Evolutionary conservation across 371 early-diverging fungal species (phyloP), one percentile per base, ranked within the genome.

Genomic region (Rhizopus delemar): DNA sequence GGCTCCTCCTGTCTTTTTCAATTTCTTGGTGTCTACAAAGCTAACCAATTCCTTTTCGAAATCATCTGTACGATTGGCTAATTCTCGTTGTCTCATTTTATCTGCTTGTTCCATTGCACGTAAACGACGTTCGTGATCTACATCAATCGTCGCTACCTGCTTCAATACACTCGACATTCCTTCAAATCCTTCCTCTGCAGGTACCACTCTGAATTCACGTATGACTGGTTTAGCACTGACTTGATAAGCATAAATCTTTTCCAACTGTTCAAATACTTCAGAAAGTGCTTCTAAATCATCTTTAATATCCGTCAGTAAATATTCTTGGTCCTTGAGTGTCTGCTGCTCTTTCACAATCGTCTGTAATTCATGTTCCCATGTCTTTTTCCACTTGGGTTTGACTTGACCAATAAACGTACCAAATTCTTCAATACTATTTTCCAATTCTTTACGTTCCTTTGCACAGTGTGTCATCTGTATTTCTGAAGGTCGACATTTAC

Each of bases 291-390:
- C 69, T 15, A 81, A 62, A 60, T 93, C 93, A 61, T 90, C 90
- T 15, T 79, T 74, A 62, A 92, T 75, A 60, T 89, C 91, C 29
- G 84, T 78, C 43, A 92, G 56, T 57, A 89, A 59, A 9, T 83
- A 84, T 58, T 90, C 89, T 38, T 90, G 88, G 46, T 93, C 90
- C 68, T 90, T 93, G 56, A 90, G 74, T 51, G 87, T 83, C 62
- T 88, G 80, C 65, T 93, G 92, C 55, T 92, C 92, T 59, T 87
- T 86, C 35, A 93, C 81, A 63, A 93, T 90, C 29, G 82, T 86
- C 57, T 93, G 88, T 36, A 93, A 69, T 65, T 92, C 93, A 11
- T 82, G 82, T 58, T 91, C 91, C 92, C 92, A 93, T 0, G 88
- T 88, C 73, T 85, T 87, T 62, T 92, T 92, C 93, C 93, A 93